A percentile compares a stretch with the other conserved stretches of the same genome.
Conservation (phyloP, 2,329 filamentous ascomycete genomes). For the Ophiosphaerella korrae region DNA sequence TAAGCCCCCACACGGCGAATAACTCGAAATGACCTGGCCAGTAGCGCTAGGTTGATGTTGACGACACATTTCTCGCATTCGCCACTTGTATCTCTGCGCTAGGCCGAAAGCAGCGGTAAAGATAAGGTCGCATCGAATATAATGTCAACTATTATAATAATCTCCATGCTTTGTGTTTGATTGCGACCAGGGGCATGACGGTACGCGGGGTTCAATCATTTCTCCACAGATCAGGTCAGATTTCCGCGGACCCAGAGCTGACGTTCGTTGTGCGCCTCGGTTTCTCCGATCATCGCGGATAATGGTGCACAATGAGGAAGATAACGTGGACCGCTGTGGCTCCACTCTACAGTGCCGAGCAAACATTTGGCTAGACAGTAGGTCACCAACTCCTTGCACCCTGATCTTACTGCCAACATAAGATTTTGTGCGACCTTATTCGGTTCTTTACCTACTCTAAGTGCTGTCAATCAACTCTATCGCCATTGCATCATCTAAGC, state of each 20-base stretch:
- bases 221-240: constrained; percentile 27
- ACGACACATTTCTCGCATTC: constrained; percentile 6
- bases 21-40: constrained; percentile 12
- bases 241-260: constrained; percentile 24
- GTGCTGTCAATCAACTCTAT: too few species aligned
- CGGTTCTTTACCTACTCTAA: too few species aligned
- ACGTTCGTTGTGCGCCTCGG: constrained; percentile 6
- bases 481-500: too few species aligned
- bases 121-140: constrained; percentile 42
- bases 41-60: constrained; percentile 14
- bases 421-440: too few species aligned
- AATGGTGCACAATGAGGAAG: constrained; percentile 7
- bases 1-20: constrained; percentile 19
- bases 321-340: constrained; percentile 15
- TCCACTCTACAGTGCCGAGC: neutral
- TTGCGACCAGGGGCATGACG: constrained; percentile 18
- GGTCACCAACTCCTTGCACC: neutral
- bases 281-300: constrained; percentile 18
- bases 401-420: neutral
- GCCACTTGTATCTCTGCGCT: constrained; percentile 22
- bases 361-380: constrained; percentile 4
- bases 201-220: constrained; percentile 18
- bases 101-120: constrained; percentile 29
- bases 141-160: constrained; percentile 20
- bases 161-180: constrained; percentile 4